Base-by-base conservation (phyloP, 1,139 yeast genomes). In the Debaryomyces nepalensis region DNA sequence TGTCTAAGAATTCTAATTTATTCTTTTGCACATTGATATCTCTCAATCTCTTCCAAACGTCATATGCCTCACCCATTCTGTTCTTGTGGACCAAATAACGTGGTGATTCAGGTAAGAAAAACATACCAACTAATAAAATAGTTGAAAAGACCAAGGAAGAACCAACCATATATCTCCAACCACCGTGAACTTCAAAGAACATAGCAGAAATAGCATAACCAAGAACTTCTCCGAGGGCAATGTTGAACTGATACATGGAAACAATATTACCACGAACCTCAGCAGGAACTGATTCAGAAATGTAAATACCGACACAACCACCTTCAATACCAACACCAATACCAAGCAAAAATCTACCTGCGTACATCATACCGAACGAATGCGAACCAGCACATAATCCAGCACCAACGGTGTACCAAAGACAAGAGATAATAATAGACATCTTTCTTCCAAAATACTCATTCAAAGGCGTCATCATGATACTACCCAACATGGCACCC, bases 111-210 rank as follows among this genome's bases (percentile, higher is more conserved):
- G 79, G 79, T 34, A 74, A 57, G 52, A 72, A 71, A 54, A 71
- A 60, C 58, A 77, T 54, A 23, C 82, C 83, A 43, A 66, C 39
- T 27, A 75, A 62, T 53, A 79, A 60, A 10, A 68, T 53, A 1
- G 83, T 75, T 5, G 85, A 79, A 52, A 79, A 81, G 1, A 81
- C 69, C 37, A 80, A 63, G 3, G 84, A 77, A 9, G 84, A 76
- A 34, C 81, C 84, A 37, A 74, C 70, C 82, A 77, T 80, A 61
- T 50, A 79, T 53, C 86, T 66, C 86, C 86, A 81, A 26, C 81
- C 81, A 27, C 75, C 80, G 4, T 64, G 55, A 18, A 78, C 83
- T 18, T 66, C 70, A 45, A 68, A 78, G 58, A 76, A 82, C 24
- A 76, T 79, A 27, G 82, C 84, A 42, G 79, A 79, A 48, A 73